Conservation (phyloP, 2,329 filamentous ascomycete genomes). For the Anisogramma anomala region DNA sequence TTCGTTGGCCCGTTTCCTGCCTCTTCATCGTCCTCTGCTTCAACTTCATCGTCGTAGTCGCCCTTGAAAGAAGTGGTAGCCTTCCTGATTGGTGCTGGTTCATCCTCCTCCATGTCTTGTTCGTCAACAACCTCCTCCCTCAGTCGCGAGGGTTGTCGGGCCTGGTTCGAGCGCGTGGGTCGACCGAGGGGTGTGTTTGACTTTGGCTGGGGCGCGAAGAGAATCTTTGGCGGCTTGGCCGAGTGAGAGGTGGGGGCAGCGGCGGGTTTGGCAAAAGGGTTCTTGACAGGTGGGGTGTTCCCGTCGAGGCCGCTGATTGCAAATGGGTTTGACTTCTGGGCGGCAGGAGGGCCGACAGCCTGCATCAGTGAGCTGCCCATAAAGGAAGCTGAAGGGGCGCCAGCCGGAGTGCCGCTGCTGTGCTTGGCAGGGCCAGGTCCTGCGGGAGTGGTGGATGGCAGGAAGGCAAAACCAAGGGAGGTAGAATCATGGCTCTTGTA, state of each 20-base stretch:
- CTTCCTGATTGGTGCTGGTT: slow-evolving; percentile 23
- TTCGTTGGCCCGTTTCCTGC: slow-evolving; percentile 22
- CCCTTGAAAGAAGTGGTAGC: slow-evolving; percentile 22
- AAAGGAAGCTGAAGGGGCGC: slow-evolving; percentile 43
- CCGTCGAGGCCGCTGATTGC: slow-evolving; percentile 7
- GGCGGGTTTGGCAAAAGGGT: slow-evolving; percentile 5
- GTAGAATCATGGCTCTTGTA: slow-evolving; percentile 26
- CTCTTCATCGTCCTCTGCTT: slow-evolving; percentile 27
- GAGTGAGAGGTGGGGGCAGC: slow-evolving; percentile 8
- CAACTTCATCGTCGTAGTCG: slow-evolving; percentile 27
- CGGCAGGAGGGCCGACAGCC: slow-evolving; percentile 17
- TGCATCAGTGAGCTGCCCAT: slow-evolving; percentile 43
- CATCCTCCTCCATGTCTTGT: slow-evolving; percentile 27
- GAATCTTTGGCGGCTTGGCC: slow-evolving; percentile 22
- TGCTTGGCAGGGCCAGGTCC: slow-evolving; percentile 40
- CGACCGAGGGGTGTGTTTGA: slow-evolving; percentile 36
- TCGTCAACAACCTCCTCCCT: slow-evolving; percentile 32
- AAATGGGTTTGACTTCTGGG: slow-evolving; percentile 11
- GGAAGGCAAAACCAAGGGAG: slow-evolving; percentile 30
- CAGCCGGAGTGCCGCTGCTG: slow-evolving; percentile 44
- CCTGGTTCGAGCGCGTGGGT: slow-evolving; percentile 30
- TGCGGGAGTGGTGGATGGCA: slow-evolving; percentile 42
- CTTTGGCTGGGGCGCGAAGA: slow-evolving; percentile 27
- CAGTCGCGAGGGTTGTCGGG: slow-evolving; percentile 38
- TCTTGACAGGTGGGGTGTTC: slow-evolving; percentile 11